These are phyloP conservation scores for Fraxinus latifolia DNA, from an alignment of 305 asterid species.

Conservation along the genomic window DNA sequence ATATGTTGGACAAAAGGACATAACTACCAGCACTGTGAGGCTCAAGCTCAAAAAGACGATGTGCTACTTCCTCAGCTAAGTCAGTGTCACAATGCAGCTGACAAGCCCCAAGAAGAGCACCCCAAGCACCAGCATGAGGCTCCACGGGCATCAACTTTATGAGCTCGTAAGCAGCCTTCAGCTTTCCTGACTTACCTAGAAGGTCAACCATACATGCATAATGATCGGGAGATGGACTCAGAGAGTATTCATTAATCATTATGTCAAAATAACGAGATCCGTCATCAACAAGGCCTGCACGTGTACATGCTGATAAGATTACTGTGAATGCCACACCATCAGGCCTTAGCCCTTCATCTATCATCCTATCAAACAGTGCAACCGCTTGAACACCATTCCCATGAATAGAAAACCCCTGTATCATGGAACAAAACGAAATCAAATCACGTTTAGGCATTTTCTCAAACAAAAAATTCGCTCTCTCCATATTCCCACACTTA, in stretches of 20 bases:
- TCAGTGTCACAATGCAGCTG: constrained; percentile 51
- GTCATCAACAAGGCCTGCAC: constrained; percentile 56
- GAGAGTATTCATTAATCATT: constrained; percentile 41
- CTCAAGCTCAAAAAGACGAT: constrained; percentile 57
- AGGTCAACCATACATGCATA: constrained; percentile 69
- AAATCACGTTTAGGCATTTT: constrained; percentile 54
- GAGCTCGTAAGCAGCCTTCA: constrained; percentile 65
- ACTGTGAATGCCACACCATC: constrained; percentile 73
- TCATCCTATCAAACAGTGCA: constrained; percentile 51
- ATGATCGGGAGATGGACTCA: constrained; percentile 64
- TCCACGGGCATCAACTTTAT: constrained; percentile 50
- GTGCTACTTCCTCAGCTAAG: constrained; percentile 50
- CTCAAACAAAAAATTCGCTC: constrained; percentile 50
- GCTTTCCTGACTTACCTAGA: constrained; percentile 70
- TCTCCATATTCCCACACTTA: constrained; percentile 71
- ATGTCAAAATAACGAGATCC: constrained; percentile 49
- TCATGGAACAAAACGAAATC: constrained; percentile 69
- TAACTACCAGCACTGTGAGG: constrained; percentile 48
- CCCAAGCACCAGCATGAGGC: constrained; percentile 77
- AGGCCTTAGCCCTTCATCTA: constrained; percentile 60
- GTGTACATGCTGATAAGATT: constrained; percentile 57
- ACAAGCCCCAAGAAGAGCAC: constrained; percentile 77
- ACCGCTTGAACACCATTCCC: constrained; percentile 53
- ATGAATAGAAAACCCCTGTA: constrained; percentile 63
- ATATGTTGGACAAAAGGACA: constrained; percentile 60